phyloP scores from a whole-genome alignment of 768 basidiomycete species.

The Butyriboletus loyo region DNA sequence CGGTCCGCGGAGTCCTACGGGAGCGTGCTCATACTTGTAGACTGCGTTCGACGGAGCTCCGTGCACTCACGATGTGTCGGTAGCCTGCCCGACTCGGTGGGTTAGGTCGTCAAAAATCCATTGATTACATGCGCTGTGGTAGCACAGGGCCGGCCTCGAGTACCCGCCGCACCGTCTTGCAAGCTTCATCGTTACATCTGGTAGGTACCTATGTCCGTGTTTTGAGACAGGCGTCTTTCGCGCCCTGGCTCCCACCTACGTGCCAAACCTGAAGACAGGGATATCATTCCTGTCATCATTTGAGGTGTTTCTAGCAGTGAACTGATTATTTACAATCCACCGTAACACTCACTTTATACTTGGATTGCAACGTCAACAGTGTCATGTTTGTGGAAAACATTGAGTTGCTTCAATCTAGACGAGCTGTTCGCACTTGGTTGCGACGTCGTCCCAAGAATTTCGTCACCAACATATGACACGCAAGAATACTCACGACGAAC shows the following conservation, averaged over 20 bases:
- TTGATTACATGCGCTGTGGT: neutral
- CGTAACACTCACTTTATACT: constrained; percentile 2
- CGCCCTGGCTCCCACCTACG: neutral
- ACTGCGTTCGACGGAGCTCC: neutral
- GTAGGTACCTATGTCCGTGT: neutral
- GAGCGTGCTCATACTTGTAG: neutral
- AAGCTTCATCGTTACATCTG: constrained; percentile 3
- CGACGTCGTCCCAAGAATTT: too few species aligned
- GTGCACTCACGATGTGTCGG: constrained; percentile 9
- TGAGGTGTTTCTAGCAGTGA: neutral
- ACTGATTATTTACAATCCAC: neutral
- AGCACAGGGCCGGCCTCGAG: constrained; percentile 3
- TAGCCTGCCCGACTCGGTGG: constrained; percentile 1
- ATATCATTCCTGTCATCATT: constrained; percentile 6
- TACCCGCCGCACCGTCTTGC: constrained; percentile 4
- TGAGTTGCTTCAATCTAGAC: neutral
- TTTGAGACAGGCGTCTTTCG: neutral
- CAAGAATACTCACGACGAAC: neutral
- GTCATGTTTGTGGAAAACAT: neutral
- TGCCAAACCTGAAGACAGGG: constrained; percentile 10
- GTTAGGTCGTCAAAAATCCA: neutral
- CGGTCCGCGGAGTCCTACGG: constrained; percentile 5
- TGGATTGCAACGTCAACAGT: constrained; percentile 2
- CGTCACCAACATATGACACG: neutral
- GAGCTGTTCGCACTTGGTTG: too few species aligned